Conservation (phyloP, 495 filamentous ascomycete species). For the Elasticomyces elasticus region DNA sequence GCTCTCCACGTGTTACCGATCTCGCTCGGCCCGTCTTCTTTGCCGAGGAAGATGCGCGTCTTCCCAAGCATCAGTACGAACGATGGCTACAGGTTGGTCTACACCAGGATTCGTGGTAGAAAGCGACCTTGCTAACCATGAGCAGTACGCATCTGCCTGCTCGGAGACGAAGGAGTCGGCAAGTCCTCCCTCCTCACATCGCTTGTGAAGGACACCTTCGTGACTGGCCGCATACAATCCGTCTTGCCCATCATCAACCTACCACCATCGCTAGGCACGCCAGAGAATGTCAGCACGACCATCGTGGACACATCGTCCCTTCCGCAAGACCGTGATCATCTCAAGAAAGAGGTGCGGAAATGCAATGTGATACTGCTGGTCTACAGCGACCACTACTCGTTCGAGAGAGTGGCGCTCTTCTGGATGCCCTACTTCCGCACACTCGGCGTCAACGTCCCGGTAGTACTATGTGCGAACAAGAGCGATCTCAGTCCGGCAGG, state of each 20-base stretch:
- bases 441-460: slow-evolving; percentile 91
- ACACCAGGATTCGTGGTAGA: neutral
- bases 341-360: slow-evolving; percentile 89
- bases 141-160: slow-evolving; percentile 85
- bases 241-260: slow-evolving; percentile 91
- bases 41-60: neutral
- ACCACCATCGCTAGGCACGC: slow-evolving; percentile 74
- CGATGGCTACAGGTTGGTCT: slow-evolving; percentile 22
- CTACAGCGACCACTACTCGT: slow-evolving; percentile 97
- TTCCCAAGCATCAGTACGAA: slow-evolving; percentile 1
- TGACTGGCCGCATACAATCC: slow-evolving; percentile 85
- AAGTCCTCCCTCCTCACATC: slow-evolving; percentile 43
- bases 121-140: neutral
- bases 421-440: slow-evolving; percentile 97
- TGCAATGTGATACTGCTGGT: slow-evolving; percentile 95
- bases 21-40: no score
- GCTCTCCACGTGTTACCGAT: no score
- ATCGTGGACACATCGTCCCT: slow-evolving; percentile 95
- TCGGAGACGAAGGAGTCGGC: slow-evolving; percentile 75
- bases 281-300: slow-evolving; percentile 89
- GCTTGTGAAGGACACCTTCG: slow-evolving; percentile 89
- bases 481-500: slow-evolving; percentile 59
- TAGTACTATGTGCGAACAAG: slow-evolving; percentile 95
- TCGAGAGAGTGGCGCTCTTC: slow-evolving; percentile 91
- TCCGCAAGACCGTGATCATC: slow-evolving; percentile 77